phyloP scores from a whole-genome alignment of 176 grass and related monocot species.

The Phoenix roebelenii region DNA sequence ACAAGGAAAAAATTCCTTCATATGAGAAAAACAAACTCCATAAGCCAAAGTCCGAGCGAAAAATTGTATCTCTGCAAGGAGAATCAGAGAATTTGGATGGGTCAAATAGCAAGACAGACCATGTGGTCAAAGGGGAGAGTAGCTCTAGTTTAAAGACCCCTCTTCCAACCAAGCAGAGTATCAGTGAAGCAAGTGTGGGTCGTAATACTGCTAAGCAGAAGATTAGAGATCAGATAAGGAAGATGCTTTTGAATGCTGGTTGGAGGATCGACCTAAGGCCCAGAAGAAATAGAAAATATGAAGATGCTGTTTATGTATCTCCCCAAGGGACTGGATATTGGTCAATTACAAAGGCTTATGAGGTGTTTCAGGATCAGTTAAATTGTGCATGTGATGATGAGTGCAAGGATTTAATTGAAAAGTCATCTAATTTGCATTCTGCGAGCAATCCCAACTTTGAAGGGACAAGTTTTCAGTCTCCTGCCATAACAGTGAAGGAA shows the following conservation, averaged over 20 bases:
- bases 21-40: conserved; percentile 24
- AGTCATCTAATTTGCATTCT: conserved; percentile 14
- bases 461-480: conserved; percentile 6
- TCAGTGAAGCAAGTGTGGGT: conserved; percentile 43
- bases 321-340: conserved; percentile 70
- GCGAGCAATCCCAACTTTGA: conserved; percentile 21
- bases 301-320: conserved; percentile 84
- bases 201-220: conserved; percentile 50
- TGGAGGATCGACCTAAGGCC: conserved; percentile 80
- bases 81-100: background rate
- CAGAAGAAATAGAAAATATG: conserved; percentile 57
- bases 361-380: conserved; percentile 57
- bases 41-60: background rate
- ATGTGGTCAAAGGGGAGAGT: conserved; percentile 1
- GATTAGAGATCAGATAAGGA: conserved; percentile 62
- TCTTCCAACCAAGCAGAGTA: conserved; percentile 17
- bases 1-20: conserved; percentile 36
- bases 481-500: conserved; percentile 52
- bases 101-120: background rate
- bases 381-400: conserved; percentile 26
- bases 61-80: background rate
- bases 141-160: background rate
- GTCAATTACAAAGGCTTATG: conserved; percentile 98
- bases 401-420: conserved; percentile 13
- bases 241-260: conserved; percentile 57